Evolutionary conservation across 371 early-diverging fungal genomes (phyloP).

Genomic region (Zychaea mexicana): DNA sequence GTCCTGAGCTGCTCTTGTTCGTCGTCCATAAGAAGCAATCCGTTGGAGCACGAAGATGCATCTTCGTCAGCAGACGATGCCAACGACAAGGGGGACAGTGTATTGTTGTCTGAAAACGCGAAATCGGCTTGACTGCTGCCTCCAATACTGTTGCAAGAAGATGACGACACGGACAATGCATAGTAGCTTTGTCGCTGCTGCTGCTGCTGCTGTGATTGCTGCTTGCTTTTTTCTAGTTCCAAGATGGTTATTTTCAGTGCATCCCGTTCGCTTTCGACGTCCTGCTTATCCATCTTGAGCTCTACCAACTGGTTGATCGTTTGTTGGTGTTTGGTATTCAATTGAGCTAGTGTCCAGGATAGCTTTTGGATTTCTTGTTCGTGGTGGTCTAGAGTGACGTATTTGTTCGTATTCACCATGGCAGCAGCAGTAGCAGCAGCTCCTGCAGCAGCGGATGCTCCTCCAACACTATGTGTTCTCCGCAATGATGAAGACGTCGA

Average conservation of each 20-base stretch:
- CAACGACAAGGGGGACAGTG: constrained; percentile 1
- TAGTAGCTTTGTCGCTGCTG: neutral
- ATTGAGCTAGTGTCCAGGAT: constrained; percentile 2
- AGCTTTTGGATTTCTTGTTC: constrained; percentile 14
- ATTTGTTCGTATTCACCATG: neutral
- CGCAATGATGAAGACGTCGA: neutral
- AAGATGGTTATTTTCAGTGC: constrained; percentile 41
- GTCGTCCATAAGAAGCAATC: neutral
- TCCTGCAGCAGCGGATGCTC: neutral
- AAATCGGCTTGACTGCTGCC: neutral
- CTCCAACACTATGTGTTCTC: too few species aligned
- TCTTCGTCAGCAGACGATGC: constrained; percentile 2
- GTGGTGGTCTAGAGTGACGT: constrained; percentile 11
- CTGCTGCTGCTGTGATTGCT: neutral
- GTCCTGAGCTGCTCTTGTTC: constrained; percentile 15
- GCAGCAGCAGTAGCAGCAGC: neutral
- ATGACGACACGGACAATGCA: neutral
- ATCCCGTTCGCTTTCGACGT: constrained; percentile 40
- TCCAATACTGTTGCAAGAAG: constrained; percentile 10
- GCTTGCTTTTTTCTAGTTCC: constrained; percentile 29
- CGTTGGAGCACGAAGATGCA: neutral
- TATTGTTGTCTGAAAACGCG: constrained; percentile 16
- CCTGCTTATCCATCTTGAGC: constrained; percentile 37
- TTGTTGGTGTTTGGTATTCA: constrained; percentile 16
- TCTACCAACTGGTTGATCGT: constrained; percentile 27